Percentiles rank a stretch among this genome's conserved stretches.
Conservation (phyloP, 345 rosid species). For the Populus ilicifolia region DNA sequence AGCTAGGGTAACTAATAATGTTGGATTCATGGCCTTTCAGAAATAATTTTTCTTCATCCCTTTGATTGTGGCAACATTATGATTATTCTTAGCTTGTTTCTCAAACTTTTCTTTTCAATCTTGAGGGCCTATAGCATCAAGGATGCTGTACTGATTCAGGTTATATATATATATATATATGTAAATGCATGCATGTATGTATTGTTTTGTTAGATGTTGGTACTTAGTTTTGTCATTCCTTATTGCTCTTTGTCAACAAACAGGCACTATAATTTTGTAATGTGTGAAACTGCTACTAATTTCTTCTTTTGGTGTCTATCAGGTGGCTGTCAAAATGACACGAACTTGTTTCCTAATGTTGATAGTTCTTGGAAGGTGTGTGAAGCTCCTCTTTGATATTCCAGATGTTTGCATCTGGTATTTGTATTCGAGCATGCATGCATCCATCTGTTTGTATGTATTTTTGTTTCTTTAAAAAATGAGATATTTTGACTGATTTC, state of each 20-base stretch:
- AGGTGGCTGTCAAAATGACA: slow-evolving; percentile 65
- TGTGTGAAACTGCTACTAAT: slow-evolving; percentile 18
- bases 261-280: neutral
- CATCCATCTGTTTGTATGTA: neutral
- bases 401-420: neutral
- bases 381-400: slow-evolving; percentile 1
- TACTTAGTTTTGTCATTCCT: neutral
- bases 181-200: too few species aligned
- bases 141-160: neutral
- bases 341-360: slow-evolving; percentile 70
- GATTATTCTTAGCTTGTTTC: neutral
- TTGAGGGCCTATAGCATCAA: neutral
- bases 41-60: neutral
- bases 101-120: neutral
- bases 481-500: neutral
- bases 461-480: neutral
- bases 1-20: neutral
- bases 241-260: neutral
- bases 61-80: neutral
- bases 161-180: neutral
- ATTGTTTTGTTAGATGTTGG: neutral
- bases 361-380: slow-evolving; percentile 88
- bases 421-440: neutral
- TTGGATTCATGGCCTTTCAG: neutral
- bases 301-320: slow-evolving; percentile 18